Percentiles rank a stretch among this genome's conserved stretches.
Conservation (phyloP, 2,329 filamentous ascomycete species). For the Cladosporium phlei region DNA sequence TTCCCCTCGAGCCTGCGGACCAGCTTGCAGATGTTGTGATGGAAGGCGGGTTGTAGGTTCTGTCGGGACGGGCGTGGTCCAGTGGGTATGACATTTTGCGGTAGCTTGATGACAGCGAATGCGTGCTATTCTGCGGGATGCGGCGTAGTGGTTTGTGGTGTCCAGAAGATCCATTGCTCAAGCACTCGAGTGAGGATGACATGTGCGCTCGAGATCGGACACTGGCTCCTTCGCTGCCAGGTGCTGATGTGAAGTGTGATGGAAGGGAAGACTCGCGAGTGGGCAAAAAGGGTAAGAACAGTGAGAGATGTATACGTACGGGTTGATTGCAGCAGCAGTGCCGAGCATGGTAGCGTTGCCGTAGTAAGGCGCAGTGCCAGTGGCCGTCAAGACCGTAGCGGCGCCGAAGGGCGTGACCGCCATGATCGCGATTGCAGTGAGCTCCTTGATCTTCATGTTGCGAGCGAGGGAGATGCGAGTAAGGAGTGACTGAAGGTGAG, state of each 20-base stretch:
- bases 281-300: not conserved
- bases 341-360: not conserved
- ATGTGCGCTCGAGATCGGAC: too few species aligned
- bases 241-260: not conserved
- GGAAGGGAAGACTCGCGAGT: not conserved
- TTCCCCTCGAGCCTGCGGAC: not conserved
- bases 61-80: not conserved
- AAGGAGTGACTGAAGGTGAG: conserved; percentile 28
- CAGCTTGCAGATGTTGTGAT: not conserved
- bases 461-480: conserved; percentile 12
- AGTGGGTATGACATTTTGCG: conserved; percentile 5
- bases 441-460: conserved; percentile 18
- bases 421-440: conserved; percentile 14
- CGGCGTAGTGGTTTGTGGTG: conserved; percentile 3
- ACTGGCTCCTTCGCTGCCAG: not conserved
- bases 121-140: conserved; percentile 11
- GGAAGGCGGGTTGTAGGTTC: not conserved
- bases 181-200: too few species aligned
- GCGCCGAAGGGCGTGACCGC: conserved; percentile 7
- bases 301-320: conserved; percentile 1
- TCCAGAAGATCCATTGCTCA: not conserved
- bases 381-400: conserved; percentile 1
- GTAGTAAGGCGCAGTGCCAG: conserved; percentile 4
- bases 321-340: conserved; percentile 1
- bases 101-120: conserved; percentile 2